Evolutionary conservation across 306 rosid genomes (phyloP), one percentile per base, ranked within the genome.

Genomic region (Datisca glomerata): DNA sequence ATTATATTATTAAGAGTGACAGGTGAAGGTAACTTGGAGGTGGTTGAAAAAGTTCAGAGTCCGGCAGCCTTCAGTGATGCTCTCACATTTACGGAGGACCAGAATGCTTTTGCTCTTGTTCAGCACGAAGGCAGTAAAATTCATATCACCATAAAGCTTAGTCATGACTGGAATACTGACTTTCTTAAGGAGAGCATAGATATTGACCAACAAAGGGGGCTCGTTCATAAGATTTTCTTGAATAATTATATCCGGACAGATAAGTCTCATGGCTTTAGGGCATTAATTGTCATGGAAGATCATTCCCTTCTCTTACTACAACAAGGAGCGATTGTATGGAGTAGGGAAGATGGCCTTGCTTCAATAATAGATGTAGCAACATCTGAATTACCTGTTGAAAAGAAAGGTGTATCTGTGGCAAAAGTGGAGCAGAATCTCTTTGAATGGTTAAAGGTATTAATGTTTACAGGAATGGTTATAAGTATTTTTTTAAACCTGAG

Each of bases 271-370:
- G 98, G 98, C 43, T 91, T 91, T 53, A 80, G 98, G 66, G 94
- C 86, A 56, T 66, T 91, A 75, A 61, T 84, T 65, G 86, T 78
- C 51, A 77, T 75, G 96, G 98, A 91, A 67, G 98, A 91, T 59
- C 85, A 91, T 70, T 91, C 96, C 12, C 86, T 91, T 23, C 43
- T 84, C 47, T 63, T 91, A 64, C 68, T 91, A 28, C 98, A 91
- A 60, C 98, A 91, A 71, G 96, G 96, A 53, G 96, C 51, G 44
- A 69, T 78, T 78, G 98, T 91, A 47, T 91, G 98, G 98, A 66
- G 73, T 47, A 75, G 98, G 74, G 98, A 91, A 60, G 98, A 91
- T 61, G 92, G 98, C 57, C 93, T 91, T 61, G 98, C 98, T 34
- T 85, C 98, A 41, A 70, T 91, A 40, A 74, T 91, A 32, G 89